Base-by-base conservation (phyloP, 2,329 filamentous ascomycete species). In the Fusarium mangiferae region DNA sequence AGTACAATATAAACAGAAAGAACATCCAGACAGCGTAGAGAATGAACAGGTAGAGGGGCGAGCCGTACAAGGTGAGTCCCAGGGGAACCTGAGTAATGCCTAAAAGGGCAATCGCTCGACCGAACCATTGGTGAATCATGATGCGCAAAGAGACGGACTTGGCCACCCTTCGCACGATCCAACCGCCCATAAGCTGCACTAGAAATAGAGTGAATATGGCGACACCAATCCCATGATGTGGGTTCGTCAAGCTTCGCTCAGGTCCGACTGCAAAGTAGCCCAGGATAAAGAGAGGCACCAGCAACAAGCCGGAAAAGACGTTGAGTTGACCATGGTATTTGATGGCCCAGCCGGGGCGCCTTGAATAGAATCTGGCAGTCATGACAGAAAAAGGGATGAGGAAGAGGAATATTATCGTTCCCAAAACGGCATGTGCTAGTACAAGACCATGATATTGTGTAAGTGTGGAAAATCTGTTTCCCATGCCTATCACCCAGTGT, bases 31-130 rank as follows among this genome's bases (percentile, higher is more conserved):
- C 72, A 0, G 95, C 89, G 79, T 93, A 99, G 7, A 98, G 85
- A 59, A 99, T 91, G 81, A 98, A 99, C 7, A 95, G 87, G 42
- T 89, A 90, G 78, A 92, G 90, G 10, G 96, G 96, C 36, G 95
- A 98, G 11, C 96, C 96, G 78, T 98, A 99, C 3, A 99, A 87
- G 1, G 95, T 95, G 52, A 99, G 86, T 0, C 96, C 96, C 2
- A 99, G 87, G 0, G 96, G 93, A 17, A 99, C 90, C 80, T 99
- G 96, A 7, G 92, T 89, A 74, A 98, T 91, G 1, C 94, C 96
- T 8, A 99, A 86, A 24, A 98, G 83, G 6, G 93, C 92, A 77
- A 96, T 90, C 2, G 89, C 85, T 65, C 95, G 88, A 24, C 96
- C 96, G 24, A 93, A 84, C 94, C 96, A 98, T 80, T 95, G 93